These are phyloP conservation scores for Nidularia pulvinata DNA, from an alignment of 768 basidiomycete species.

Conservation along the genomic window DNA sequence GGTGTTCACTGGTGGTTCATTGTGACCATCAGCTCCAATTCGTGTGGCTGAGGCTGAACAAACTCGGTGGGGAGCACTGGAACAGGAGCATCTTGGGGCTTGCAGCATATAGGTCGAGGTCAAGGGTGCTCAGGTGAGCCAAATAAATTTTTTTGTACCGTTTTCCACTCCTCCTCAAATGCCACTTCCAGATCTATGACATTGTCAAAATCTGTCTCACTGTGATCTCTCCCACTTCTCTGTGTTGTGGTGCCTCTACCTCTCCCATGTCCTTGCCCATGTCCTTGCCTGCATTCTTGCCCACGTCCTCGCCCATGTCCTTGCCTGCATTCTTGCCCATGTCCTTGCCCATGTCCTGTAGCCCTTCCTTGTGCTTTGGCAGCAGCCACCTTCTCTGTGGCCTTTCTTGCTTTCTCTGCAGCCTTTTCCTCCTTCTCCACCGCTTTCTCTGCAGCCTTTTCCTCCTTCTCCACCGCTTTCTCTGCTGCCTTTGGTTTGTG, in stretches of 20 bases:
- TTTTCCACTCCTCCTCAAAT: neutral
- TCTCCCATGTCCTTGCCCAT: neutral
- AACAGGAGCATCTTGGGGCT: neutral
- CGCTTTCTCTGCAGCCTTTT: neutral
- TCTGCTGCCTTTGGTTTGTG: conserved; percentile 2
- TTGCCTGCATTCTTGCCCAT: neutral
- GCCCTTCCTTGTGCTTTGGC: neutral
- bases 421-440: neutral
- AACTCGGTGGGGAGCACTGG: neutral
- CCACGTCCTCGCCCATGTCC: no score
- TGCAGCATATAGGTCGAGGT: neutral
- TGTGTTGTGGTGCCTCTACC: neutral
- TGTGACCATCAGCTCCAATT: neutral
- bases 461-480: conserved; percentile 4
- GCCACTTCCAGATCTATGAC: neutral
- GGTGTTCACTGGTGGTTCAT: neutral
- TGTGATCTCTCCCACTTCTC: neutral
- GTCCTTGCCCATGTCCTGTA: neutral
- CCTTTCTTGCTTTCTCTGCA: conserved; percentile 1
- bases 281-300: no score
- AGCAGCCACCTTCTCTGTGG: neutral
- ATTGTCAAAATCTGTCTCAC: neutral
- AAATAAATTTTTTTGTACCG: neutral
- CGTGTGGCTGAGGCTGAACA: neutral
- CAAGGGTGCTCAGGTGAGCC: neutral